Evolutionary conservation across 352 stramenopile species (phyloP), one percentile per base, ranked within the genome.

Genomic region (Pythium guiyangense): DNA sequence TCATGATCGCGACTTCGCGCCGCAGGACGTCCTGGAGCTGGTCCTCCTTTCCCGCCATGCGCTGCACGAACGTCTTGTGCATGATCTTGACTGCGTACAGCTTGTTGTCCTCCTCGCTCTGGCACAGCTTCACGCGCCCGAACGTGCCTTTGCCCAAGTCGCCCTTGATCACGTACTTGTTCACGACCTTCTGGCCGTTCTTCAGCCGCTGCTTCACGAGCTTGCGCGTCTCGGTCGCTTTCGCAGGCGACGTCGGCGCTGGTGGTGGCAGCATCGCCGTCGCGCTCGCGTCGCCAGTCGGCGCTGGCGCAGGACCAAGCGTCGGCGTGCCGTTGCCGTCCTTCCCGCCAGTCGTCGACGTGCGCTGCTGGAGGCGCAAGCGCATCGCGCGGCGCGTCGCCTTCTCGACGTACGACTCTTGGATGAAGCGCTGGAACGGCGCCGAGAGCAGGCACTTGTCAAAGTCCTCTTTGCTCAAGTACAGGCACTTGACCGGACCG

Each of bases 1-100:
- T 98, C 94, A 98, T 98, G 59, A 98, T 98, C 11, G 90, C 91
- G 25, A 98, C 95, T 68, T 98, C 94, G 25, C 87, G 79, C 10
- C 84, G 79, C 54, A 95, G 49, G 25, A 88, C 85, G 49, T 92
- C 85, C 52, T 93, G 84, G 6, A 93, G 60, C 57, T 89, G 84
- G 57, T 95, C 85, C 57, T 95, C 85, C 48, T 92, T 92, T 25
- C 79, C 81, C 22, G 82, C 80, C 80, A 95, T 92, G 46, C 84
- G 85, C 61, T 92, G 84, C n/a, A 93, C 79, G 49, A 95, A 95
- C 47, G 81, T 93, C 70, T 90, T 91, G 63, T 92, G 81, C 79
- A 95, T 90, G 64, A 95, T 95, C 69, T 95, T 95, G 53, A 95
- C 84, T 1, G 85, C 85, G 52, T 95, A 95, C 66, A 95, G 60